Evolutionary conservation across 1,284 basidiomycete species (phyloP).

Genomic region (Ceratorhiza oryzae-sativae): DNA sequence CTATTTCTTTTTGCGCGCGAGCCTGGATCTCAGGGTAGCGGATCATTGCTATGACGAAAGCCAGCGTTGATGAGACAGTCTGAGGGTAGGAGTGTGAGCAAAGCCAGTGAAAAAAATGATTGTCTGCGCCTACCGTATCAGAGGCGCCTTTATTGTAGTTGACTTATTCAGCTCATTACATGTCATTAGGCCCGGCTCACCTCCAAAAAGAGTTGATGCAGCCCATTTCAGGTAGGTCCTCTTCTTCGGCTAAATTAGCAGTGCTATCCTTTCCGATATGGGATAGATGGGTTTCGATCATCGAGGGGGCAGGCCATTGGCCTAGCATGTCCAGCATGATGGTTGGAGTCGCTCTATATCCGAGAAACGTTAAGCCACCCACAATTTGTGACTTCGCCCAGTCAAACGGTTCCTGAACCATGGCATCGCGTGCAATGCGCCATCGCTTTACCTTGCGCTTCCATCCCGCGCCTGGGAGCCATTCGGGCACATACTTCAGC

Average conservation of each 20-base stretch:
- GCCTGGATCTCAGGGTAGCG: slow-evolving; percentile 57
- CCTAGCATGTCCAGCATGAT: no score
- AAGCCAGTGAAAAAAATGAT: neutral
- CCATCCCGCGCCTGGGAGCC: slow-evolving; percentile 35
- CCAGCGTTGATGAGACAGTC: slow-evolving; percentile 6
- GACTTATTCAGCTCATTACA: neutral
- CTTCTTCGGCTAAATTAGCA: neutral
- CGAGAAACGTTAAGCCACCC: neutral
- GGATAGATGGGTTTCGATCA: slow-evolving; percentile 9
- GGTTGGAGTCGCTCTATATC: no score
- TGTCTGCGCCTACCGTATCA: neutral
- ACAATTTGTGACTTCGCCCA: slow-evolving; percentile 30
- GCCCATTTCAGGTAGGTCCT: slow-evolving; percentile 26
- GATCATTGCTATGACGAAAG: slow-evolving; percentile 60
- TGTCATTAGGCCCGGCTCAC: neutral
- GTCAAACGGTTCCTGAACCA: neutral
- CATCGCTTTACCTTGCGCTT: slow-evolving; percentile 5
- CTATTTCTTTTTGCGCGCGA: slow-evolving; percentile 68
- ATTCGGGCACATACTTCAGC: slow-evolving; percentile 31
- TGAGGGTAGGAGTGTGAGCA: neutral
- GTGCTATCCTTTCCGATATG: neutral
- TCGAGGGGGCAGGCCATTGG: slow-evolving; percentile 1
- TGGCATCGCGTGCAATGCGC: neutral
- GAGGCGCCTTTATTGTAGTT: neutral
- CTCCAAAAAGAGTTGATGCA: neutral